Base-by-base conservation (phyloP, 805 yeast genomes). In the Sugiyamaella americana region DNA sequence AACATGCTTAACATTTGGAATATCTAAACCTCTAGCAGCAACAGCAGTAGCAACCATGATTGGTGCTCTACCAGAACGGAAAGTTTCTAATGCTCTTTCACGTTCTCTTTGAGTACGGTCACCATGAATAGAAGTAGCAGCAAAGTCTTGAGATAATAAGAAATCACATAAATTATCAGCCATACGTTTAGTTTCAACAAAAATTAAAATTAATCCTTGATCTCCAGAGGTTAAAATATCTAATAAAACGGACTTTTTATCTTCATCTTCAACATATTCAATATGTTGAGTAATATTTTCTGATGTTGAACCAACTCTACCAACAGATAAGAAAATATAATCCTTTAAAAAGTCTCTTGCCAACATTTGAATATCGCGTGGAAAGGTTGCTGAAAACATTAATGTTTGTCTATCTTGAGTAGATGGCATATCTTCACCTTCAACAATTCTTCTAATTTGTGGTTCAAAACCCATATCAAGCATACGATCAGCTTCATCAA, bases 391-490 rank as follows among this genome's bases (percentile, higher is more conserved):
- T 34, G 96, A 87, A 73, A 93, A 93, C 95, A 93, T 87, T 62
- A 93, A 80, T 35, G 99, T 93, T 74, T 93, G 98, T 75, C 99
- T 84, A 61, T 84, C 77, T 51, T 78, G 73, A 48, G 86, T 94
- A 55, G 75, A 81, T 53, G 99, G 97, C 98, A 93, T 93, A 68
- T 88, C 98, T 75, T 94, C 89, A 57, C 85, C 95, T 71, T 91
- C 94, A 53, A 93, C 98, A 64, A 93, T 91, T 68, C 88, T 85
- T 79, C 98, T 87, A 66, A 93, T 93, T 78, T 93, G 98, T 56
- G 97, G 97, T 76, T 93, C 98, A 74, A 93, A 93, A 79, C 98
- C 98, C 98, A 93, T 93, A 80, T 93, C 98, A 73, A 93, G 82
- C 98, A 93, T 93, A 76, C 98, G 87, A 73, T 93, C 98, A 64